Percentiles rank a stretch among this genome's conserved stretches.
These are phyloP conservation scores for Nicotiana benthamiana DNA, from an alignment of 257 asterid species.

Conservation along the genomic window DNA sequence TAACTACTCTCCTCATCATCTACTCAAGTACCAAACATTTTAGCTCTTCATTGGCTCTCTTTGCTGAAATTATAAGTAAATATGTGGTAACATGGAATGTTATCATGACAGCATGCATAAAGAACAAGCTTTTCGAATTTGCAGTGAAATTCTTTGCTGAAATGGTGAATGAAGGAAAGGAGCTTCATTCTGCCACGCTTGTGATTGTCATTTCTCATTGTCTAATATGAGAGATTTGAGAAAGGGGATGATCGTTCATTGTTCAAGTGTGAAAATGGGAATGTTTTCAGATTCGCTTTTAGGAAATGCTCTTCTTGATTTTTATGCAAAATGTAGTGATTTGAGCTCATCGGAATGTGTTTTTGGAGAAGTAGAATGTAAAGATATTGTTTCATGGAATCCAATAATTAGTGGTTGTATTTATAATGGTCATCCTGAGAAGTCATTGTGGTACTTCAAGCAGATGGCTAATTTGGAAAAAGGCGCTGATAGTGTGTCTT, in stretches of 20 bases:
- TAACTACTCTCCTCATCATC: slow-evolving; percentile 44
- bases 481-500: slow-evolving; percentile 35
- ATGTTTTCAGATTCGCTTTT: slow-evolving; percentile 32
- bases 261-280: slow-evolving; percentile 46
- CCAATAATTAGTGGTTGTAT: slow-evolving; percentile 47
- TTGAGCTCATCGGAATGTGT: slow-evolving; percentile 39
- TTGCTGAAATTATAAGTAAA: slow-evolving; percentile 33
- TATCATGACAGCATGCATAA: slow-evolving; percentile 48
- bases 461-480: slow-evolving; percentile 29
- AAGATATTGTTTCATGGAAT: slow-evolving; percentile 56
- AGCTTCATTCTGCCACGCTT: slow-evolving; percentile 37
- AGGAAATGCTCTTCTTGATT: slow-evolving; percentile 39
- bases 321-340: slow-evolving; percentile 55
- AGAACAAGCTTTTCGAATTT: slow-evolving; percentile 23
- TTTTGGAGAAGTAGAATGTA: slow-evolving; percentile 29
- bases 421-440: slow-evolving; percentile 25
- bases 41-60: slow-evolving; percentile 31
- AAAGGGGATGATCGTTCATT: slow-evolving; percentile 40
- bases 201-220: slow-evolving; percentile 30
- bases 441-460: slow-evolving; percentile 39
- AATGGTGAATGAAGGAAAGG: slow-evolving; percentile 35
- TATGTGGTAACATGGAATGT: slow-evolving; percentile 60
- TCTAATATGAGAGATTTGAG: slow-evolving; percentile 26
- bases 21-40: slow-evolving; percentile 44
- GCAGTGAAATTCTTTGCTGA: slow-evolving; percentile 31